Base-by-base conservation (phyloP, 352 stramenopile species). In the Pythium utonaiense region DNA sequence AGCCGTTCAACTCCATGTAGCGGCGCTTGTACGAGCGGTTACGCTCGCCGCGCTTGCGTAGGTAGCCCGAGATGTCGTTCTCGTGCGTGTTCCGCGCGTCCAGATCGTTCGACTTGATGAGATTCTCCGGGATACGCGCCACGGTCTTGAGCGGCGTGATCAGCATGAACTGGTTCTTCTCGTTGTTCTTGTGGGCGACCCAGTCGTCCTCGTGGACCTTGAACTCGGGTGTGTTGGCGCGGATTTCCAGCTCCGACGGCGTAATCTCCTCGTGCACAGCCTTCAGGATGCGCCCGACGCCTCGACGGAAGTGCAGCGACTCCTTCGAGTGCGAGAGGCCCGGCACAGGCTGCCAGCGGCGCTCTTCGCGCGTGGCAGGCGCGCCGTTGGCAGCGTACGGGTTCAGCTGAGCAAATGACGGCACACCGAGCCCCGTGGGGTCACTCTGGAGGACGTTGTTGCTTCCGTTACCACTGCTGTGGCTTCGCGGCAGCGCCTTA, bases 151-250 rank as follows among this genome's bases (percentile, higher is more conserved):
- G 68, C 33, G 86, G 82, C 38, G 79, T 89, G 41, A 93, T 91
- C 9, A 95, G 67, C 42, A 78, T 71, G 22, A 90, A 78, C 63
- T 91, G 79, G 64, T 93, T 95, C 40, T 66, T 71, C 21, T 60
- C 64, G 44, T 83, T 82, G 64, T 90, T 38, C 40, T 86, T 86
- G 64, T 95, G 86, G 21, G 86, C 86, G 24, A 95, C 86, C 86
- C 86, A 95, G 66, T 95, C 86, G 57, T 81, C 71, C 59, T 93
- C 78, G 53, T 90, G 75, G 41, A 95, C 77, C 62, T 91, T 91
- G 67, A 91, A 95, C 60, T 95, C 83, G 17, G 86, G 86, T 21
- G 86, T 95, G 61, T 95, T 93, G n/a, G 86, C 86, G n/a, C 86
- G 75, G 38, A 95, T 79, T 68, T 95, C 86, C 19, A 95, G 68